A percentile compares a stretch with the other conserved stretches of the same genome.
phyloP scores from a whole-genome alignment of 805 yeast genomes.

The Allodekkera sacchari region DNA sequence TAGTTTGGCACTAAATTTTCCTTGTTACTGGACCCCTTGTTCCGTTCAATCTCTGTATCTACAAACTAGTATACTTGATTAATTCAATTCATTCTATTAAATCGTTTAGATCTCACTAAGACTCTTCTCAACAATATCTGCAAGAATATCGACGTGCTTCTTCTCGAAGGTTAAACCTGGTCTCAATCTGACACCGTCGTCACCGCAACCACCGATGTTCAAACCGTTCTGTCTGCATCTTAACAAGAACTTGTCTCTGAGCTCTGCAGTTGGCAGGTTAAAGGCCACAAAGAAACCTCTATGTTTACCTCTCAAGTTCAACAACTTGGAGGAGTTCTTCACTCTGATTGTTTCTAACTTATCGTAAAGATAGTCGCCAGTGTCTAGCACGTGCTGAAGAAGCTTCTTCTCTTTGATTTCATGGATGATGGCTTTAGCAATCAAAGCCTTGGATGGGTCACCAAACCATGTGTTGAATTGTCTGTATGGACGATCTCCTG shows the following conservation, averaged over 20 bases:
- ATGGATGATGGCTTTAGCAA: slow-evolving; percentile 52
- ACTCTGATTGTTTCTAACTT: slow-evolving; percentile 32
- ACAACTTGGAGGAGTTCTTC: slow-evolving; percentile 33
- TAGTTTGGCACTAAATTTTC: no score
- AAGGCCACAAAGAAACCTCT: slow-evolving; percentile 63
- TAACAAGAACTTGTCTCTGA: slow-evolving; percentile 39
- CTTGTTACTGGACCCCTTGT: no score
- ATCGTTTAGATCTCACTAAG: slow-evolving; percentile 12
- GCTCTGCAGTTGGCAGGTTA: slow-evolving; percentile 37
- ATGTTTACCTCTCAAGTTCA: slow-evolving; percentile 52
- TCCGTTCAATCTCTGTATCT: no score
- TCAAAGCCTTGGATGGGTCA: slow-evolving; percentile 59
- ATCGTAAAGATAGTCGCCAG: slow-evolving; percentile 45
- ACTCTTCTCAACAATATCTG: slow-evolving; percentile 30
- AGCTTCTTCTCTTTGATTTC: slow-evolving; percentile 44
- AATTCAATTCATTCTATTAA: no score
- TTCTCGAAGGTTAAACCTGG: slow-evolving; percentile 56
- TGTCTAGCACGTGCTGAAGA: slow-evolving; percentile 38
- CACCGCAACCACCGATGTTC: slow-evolving; percentile 66
- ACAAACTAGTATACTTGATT: no score
- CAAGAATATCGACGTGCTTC: slow-evolving; percentile 51
- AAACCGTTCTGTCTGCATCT: slow-evolving; percentile 44
- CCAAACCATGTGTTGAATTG: slow-evolving; percentile 79
- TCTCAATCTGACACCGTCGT: slow-evolving; percentile 49
- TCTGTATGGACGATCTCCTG: slow-evolving; percentile 55